Conservation (phyloP, 140 eudicot species). For the Bidens hawaiensis region DNA sequence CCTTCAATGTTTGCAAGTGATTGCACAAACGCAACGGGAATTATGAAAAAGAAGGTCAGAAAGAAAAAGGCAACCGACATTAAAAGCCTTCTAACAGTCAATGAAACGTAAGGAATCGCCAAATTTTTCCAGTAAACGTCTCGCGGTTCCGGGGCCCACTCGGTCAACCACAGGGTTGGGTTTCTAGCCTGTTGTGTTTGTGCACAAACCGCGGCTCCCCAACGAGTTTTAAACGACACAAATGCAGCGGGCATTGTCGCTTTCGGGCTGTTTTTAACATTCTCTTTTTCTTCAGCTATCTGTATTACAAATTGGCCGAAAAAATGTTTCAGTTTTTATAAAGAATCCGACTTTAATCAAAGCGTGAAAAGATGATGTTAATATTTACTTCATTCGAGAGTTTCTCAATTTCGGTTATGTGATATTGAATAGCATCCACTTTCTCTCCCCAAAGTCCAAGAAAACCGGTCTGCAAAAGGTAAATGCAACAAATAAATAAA, state of each 20-base stretch:
- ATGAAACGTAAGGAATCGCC: conserved; percentile 78
- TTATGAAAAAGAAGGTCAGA: conserved; percentile 82
- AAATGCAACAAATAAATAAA: conserved; percentile 2
- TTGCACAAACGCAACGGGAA: conserved; percentile 77
- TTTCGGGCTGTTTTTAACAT: conserved; percentile 50
- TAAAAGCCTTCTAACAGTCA: conserved; percentile 65
- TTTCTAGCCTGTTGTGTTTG: conserved; percentile 91
- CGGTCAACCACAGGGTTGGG: conserved; percentile 92
- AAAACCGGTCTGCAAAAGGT: conserved; percentile 65
- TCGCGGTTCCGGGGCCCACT: conserved; percentile 98
- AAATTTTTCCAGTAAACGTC: conserved; percentile 82
- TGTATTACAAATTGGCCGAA: conserved; percentile 14
- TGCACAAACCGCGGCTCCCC: conserved; percentile 98
- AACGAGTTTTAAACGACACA: conserved; percentile 89
- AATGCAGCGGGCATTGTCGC: conserved; percentile 89
- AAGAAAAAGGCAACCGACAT: conserved; percentile 84
- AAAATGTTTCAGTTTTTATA: background rate
- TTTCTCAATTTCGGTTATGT: conserved; percentile 62
- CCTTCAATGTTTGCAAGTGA: conserved; percentile 84
- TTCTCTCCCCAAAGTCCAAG: conserved; percentile 85
- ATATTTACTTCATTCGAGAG: conserved; percentile 69
- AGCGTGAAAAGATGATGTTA: background rate
- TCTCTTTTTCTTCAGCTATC: conserved; percentile 72
- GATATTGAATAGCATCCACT: conserved; percentile 85
- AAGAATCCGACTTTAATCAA: background rate